phyloP scores from a whole-genome alignment of 140 eudicot species.

The Stevia rebaudiana region DNA sequence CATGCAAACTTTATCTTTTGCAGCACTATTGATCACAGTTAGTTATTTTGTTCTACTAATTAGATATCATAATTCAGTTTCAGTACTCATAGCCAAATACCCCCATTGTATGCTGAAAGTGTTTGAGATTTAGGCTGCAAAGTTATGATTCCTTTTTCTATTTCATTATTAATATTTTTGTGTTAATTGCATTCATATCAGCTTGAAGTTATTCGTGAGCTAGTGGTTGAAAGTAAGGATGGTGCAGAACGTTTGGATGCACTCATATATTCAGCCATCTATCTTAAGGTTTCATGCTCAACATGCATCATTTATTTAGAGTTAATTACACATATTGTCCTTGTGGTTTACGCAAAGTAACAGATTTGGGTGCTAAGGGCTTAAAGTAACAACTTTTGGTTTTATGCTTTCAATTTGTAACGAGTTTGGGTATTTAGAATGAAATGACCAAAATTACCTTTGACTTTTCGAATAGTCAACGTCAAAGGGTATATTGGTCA shows the following conservation, averaged over 20 bases:
- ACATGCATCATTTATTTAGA: not conserved
- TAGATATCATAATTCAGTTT: not conserved
- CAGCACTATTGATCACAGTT: not conserved
- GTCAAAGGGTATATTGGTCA: too few relatives aligned
- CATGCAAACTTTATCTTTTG: not conserved
- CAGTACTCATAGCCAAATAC: not conserved
- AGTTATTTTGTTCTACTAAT: not conserved
- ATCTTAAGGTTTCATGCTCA: slow-evolving; percentile 65
- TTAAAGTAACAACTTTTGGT: too few relatives aligned
- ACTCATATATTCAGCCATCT: slow-evolving; percentile 77
- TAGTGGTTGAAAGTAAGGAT: slow-evolving; percentile 56
- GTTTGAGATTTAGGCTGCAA: not conserved
- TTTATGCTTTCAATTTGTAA: too few relatives aligned
- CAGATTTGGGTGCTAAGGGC: too few relatives aligned
- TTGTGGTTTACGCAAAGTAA: too few relatives aligned
- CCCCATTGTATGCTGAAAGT: not conserved
- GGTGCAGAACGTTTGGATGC: slow-evolving; percentile 74
- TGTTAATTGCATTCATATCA: slow-evolving; percentile 21
- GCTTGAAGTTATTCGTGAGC: slow-evolving; percentile 92
- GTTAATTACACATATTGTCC: too few relatives aligned
- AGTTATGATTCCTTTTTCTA: not conserved
- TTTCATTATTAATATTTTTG: not conserved
- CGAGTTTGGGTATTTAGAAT: too few relatives aligned
- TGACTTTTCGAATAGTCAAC: too few relatives aligned
- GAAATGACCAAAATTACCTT: too few relatives aligned